Percentiles rank a stretch among this genome's conserved stretches.
Conservation (phyloP, 371 early-diverging fungal genomes). For the Blastocladiella emersonii region DNA sequence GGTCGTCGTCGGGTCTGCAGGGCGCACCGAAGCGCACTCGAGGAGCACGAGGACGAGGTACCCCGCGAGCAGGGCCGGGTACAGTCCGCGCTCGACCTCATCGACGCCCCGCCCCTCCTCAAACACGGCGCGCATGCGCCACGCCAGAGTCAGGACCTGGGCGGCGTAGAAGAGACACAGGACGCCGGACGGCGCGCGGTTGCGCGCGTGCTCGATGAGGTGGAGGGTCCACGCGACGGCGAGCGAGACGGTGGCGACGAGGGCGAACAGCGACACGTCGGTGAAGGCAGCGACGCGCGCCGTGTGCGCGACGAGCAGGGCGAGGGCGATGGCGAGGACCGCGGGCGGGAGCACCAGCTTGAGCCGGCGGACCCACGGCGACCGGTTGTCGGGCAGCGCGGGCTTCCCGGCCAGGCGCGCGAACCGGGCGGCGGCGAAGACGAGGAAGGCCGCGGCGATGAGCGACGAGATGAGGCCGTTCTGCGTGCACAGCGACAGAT, state of each 20-base stretch:
- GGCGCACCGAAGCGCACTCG: neutral
- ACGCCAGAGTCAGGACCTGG: slow-evolving; percentile 17
- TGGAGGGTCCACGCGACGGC: slow-evolving; percentile 43
- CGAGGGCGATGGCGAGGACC: neutral
- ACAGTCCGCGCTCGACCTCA: neutral
- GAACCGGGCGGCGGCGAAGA: neutral
- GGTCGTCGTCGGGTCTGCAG: neutral
- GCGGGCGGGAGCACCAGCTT: neutral
- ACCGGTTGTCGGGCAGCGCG: neutral
- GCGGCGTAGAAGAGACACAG: slow-evolving; percentile 67
- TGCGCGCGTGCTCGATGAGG: slow-evolving; percentile 49
- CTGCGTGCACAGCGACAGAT: neutral
- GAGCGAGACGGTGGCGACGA: slow-evolving; percentile 15
- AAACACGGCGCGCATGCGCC: neutral
- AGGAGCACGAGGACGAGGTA: neutral
- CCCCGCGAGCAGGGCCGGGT: too few species aligned
- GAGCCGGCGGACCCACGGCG: neutral
- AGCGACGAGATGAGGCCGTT: neutral
- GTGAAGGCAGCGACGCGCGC: neutral
- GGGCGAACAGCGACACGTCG: neutral
- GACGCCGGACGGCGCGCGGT: slow-evolving; percentile 46
- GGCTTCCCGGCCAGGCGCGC: neutral
- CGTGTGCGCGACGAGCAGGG: neutral
- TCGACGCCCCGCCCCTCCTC: neutral
- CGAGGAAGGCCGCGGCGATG: neutral